Base-by-base conservation (phyloP, 805 yeast species). In the Metschnikowia cerradonensis region DNA sequence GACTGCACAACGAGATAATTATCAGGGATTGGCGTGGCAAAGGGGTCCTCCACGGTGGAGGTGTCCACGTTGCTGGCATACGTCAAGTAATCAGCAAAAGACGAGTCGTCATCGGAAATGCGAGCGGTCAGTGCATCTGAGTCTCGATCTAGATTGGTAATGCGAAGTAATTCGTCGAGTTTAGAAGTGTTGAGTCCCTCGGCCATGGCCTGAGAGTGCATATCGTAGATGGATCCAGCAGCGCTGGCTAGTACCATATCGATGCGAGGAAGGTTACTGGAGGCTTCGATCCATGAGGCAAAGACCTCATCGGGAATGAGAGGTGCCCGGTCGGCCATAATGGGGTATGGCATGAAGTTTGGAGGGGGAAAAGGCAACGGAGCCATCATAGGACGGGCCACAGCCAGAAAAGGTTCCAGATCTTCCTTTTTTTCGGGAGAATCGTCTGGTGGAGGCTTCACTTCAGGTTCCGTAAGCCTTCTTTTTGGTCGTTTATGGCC, bases 221-320 rank as follows among this genome's bases (percentile, higher is more conserved):
- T 58, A 39, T 73, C 78, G 51, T 58, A 63, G 36, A 73, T 64
- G 26, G 76, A 67, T 6, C 77, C 77, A 0, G 78, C 77, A 7
- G 78, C 78, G 54, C 76, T 70, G 14, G 78, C 78, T 6, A 72
- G 64, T 14, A 72, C 76, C 78, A 73, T 73, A 49, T 73, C 77
- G 13, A 67, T 65, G 38, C 76, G 56, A 2, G 77, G 77, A 22
- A 73, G 58, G 22, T 63, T 49, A 36, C 65, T 62, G 56, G 63
- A 65, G 3, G 77, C 78, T 15, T 66, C 70, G 19, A 72, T 52
- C 49, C 72, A 67, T 23, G 64, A 60, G 3, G 56, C 54, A 50
- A 73, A 71, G 10, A 72, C 73, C 19, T 71, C 75, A 14, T 45
- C 53, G 1, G 78, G 77, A 2, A 65, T 58, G 31, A 71, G 58